Conservation (phyloP, 202 grass and related monocot genomes). For the Elaeis oleifera region DNA sequence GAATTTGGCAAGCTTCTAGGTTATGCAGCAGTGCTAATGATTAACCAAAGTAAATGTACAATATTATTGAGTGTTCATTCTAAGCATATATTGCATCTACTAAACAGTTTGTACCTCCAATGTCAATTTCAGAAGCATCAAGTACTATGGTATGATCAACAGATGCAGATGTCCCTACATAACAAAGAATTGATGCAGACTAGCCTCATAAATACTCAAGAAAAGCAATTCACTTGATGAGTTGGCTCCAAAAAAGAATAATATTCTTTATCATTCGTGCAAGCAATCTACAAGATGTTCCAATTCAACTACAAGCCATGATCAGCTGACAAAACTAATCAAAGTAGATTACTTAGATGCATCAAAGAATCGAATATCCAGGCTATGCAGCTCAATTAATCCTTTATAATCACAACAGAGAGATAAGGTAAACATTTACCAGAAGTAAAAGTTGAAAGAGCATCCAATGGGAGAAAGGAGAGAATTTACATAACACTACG, state of each 20-base stretch:
- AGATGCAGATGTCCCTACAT: conserved; percentile 29
- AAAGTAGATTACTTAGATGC: background rate
- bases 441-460: no score
- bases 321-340: background rate
- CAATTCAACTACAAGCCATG: no score
- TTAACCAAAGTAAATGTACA: background rate
- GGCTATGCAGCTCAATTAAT: no score
- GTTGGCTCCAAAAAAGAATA: background rate
- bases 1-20: background rate
- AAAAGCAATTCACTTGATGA: background rate
- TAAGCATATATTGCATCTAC: background rate
- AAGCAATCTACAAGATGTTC: no score
- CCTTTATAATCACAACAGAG: no score
- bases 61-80: background rate
- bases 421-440: no score
- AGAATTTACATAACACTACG: no score
- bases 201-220: conserved; percentile 20
- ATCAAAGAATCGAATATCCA: no score
- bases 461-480: no score
- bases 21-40: background rate
- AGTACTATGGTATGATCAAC: conserved; percentile 16
- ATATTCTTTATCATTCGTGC: background rate
- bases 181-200: conserved; percentile 21
- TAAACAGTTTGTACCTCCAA: conserved; percentile 43
- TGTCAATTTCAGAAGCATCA: conserved; percentile 28